Conservation (phyloP, 2,329 filamentous ascomycete genomes). For the Monosporascus sp. region DNA sequence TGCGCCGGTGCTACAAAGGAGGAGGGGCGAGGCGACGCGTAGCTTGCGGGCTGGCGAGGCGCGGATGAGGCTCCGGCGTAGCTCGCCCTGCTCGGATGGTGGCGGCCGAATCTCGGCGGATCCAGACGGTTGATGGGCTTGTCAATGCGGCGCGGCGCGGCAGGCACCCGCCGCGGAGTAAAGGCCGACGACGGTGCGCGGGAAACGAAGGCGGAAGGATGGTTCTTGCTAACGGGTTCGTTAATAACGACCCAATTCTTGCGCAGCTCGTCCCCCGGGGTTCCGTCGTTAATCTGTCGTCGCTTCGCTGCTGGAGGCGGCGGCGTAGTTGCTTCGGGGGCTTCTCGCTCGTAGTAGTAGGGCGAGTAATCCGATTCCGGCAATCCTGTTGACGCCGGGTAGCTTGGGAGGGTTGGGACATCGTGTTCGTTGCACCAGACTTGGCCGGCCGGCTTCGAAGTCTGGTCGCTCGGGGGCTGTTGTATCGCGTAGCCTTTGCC, state of each 20-base stretch:
- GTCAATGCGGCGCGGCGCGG: constrained; percentile 38
- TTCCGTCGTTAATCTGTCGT: constrained; percentile 45
- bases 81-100: constrained; percentile 40
- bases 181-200: constrained; percentile 15
- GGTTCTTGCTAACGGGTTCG: constrained; percentile 26
- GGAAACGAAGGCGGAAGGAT: constrained; percentile 16
- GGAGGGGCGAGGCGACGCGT: constrained; percentile 43
- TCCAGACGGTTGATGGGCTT: constrained; percentile 34
- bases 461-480: constrained; percentile 6
- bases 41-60: constrained; percentile 46
- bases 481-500: constrained; percentile 64
- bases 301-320: constrained; percentile 47
- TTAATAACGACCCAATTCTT: constrained; percentile 69
- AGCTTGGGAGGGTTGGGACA: constrained; percentile 18
- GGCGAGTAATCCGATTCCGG: constrained; percentile 30
- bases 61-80: constrained; percentile 38
- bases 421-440: constrained; percentile 25
- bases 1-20: constrained; percentile 15
- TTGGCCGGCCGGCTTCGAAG: constrained; percentile 10
- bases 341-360: constrained; percentile 24
- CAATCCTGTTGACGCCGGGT: constrained; percentile 23
- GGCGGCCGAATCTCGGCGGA: constrained; percentile 19
- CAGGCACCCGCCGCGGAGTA: constrained; percentile 24
- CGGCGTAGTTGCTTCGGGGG: constrained; percentile 32
- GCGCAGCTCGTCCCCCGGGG: constrained; percentile 48